Percentiles rank a stretch among this genome's conserved stretches.
Evolutionary conservation across 2,329 filamentous ascomycete genomes (phyloP).

Genomic region (Fusarium bulbicola): DNA sequence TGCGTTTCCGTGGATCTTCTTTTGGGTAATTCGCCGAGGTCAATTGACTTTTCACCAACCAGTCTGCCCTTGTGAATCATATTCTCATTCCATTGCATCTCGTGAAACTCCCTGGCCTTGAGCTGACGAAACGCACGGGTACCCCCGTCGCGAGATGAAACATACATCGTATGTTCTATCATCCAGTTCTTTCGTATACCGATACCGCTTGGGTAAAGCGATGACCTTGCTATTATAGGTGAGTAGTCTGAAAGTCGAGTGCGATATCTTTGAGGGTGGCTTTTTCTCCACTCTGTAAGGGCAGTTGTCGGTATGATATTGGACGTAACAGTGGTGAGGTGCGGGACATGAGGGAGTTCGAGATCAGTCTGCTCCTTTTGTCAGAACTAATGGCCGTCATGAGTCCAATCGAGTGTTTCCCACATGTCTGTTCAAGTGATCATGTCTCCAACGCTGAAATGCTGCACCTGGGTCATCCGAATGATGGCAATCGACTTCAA

Average conservation of each 20-base stretch:
- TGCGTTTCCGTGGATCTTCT: not conserved
- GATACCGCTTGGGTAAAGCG: conserved; percentile 39
- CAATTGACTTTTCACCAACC: conserved; percentile 45
- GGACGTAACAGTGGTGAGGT: conserved; percentile 56
- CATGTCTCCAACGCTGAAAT: conserved; percentile 57
- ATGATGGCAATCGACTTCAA: conserved; percentile 56
- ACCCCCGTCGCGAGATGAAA: conserved; percentile 50
- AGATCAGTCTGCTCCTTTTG: conserved; percentile 49
- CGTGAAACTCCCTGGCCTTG: conserved; percentile 52
- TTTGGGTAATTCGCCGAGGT: conserved; percentile 19
- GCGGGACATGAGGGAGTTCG: conserved; percentile 57
- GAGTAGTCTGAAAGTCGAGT: conserved; percentile 53
- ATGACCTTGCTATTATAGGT: conserved; percentile 16
- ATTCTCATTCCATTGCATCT: conserved; percentile 52
- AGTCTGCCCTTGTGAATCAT: conserved; percentile 44
- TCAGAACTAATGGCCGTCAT: not conserved
- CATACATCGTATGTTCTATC: conserved; percentile 55
- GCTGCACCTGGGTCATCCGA: conserved; percentile 56
- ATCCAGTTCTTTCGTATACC: conserved; percentile 53
- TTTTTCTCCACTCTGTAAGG: conserved; percentile 49
- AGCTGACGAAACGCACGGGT: conserved; percentile 50
- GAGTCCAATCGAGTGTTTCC: conserved; percentile 6
- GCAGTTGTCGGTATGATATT: conserved; percentile 51
- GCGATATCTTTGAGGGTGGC: conserved; percentile 50
- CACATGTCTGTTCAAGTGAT: conserved; percentile 56